Percentiles rank a stretch among this genome's conserved stretches.
These are phyloP conservation scores for Solanum chilense DNA, from an alignment of 257 asterid species.

Conservation along the genomic window DNA sequence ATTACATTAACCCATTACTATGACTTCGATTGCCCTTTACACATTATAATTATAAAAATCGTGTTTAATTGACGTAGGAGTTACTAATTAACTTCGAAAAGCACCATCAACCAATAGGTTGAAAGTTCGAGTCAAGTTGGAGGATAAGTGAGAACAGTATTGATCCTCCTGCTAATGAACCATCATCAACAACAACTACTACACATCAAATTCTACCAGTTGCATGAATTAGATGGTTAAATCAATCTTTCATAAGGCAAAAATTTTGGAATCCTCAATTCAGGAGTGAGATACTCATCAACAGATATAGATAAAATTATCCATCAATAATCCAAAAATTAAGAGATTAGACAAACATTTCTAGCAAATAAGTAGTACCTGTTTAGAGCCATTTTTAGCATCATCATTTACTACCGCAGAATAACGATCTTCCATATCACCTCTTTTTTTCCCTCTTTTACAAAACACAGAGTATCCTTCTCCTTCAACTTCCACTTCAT, in stretches of 20 bases:
- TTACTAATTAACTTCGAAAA: not conserved
- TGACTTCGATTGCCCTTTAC: not conserved
- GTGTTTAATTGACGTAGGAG: not conserved
- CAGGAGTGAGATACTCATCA: not conserved
- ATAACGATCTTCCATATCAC: conserved; percentile 68
- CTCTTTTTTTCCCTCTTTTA: conserved; percentile 53
- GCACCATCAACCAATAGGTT: not conserved
- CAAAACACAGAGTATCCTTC: conserved; percentile 57
- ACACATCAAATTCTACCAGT: not conserved
- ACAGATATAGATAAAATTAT: not conserved
- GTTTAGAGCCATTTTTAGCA: conserved; percentile 13
- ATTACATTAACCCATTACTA: not conserved
- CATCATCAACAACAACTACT: not conserved
- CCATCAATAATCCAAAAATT: not conserved
- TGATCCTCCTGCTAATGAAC: not conserved
- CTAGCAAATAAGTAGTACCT: conserved; percentile 23
- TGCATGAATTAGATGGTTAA: not conserved
- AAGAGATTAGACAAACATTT: not conserved
- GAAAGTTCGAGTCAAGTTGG: not conserved
- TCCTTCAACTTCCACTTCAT: conserved; percentile 51
- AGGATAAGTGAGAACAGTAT: not conserved
- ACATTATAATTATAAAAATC: not conserved
- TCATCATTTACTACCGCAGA: conserved; percentile 25
- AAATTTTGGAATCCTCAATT: not conserved
- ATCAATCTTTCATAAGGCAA: not conserved